A percentile compares a stretch with the other conserved stretches of the same genome.
Evolutionary conservation across 2,329 filamentous ascomycete genomes (phyloP).

Genomic region (Fusarium fujikuroi): DNA sequence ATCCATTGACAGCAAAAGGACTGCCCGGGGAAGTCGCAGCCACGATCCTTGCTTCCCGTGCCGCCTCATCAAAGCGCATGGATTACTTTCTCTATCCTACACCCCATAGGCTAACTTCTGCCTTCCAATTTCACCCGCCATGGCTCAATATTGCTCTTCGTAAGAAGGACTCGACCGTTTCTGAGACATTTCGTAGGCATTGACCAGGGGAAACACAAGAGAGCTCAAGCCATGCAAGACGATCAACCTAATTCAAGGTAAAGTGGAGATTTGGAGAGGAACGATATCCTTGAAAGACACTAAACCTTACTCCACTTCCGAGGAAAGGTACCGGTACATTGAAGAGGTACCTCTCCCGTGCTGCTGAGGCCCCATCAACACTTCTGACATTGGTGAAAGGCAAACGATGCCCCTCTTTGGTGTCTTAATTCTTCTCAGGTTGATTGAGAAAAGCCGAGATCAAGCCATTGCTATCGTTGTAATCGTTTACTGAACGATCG

Average conservation of each 20-base stretch:
- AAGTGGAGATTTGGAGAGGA: constrained; percentile 35
- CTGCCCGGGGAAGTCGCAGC: not conserved
- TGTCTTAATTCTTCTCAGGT: not conserved
- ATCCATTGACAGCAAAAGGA: not conserved
- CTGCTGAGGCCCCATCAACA: not conserved
- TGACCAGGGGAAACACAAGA: constrained; percentile 2
- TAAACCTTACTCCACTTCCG: constrained; percentile 22
- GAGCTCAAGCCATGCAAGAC: constrained; percentile 29
- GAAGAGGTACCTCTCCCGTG: constrained; percentile 16
- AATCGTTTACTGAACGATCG: not conserved
- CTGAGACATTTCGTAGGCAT: constrained; percentile 14
- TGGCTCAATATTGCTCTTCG: not conserved
- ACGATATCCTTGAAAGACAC: constrained; percentile 4
- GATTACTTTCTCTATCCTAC: not conserved
- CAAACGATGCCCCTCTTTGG: constrained; percentile 2
- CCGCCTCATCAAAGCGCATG: not conserved
- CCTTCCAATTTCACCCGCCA: constrained; percentile 1
- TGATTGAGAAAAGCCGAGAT: not conserved
- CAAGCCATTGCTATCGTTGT: not conserved
- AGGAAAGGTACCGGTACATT: constrained; percentile 30
- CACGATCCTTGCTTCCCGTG: constrained; percentile 5
- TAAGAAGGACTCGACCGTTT: constrained; percentile 7
- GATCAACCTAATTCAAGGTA: constrained; percentile 36
- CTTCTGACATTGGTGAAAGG: not conserved
- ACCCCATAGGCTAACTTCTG: not conserved